Evolutionary conservation across 2,329 filamentous ascomycete species (phyloP).

Genomic region (Epichloe festucae): DNA sequence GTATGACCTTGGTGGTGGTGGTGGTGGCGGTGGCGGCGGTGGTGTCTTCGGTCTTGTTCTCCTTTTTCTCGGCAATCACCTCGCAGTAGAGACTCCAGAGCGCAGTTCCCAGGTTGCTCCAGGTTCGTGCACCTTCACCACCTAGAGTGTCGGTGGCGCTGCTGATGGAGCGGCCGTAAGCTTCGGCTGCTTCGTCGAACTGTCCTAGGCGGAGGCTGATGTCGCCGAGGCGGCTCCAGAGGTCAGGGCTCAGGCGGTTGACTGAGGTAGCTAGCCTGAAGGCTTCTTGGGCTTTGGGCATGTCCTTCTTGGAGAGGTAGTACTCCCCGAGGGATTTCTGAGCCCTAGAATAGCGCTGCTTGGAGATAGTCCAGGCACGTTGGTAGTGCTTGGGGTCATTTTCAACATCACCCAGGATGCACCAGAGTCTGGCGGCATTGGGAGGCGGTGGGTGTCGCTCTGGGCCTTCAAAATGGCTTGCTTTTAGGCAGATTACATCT

Average conservation of each 20-base stretch:
- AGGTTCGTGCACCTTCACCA: slow-evolving; percentile 80
- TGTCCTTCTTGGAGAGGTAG: slow-evolving; percentile 54
- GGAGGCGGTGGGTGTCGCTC: slow-evolving; percentile 57
- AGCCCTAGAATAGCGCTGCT: slow-evolving; percentile 67
- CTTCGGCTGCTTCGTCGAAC: slow-evolving; percentile 68
- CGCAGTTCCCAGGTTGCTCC: slow-evolving; percentile 86
- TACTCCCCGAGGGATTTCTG: slow-evolving; percentile 77
- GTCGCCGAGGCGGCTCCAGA: slow-evolving; percentile 87
- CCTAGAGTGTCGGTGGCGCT: slow-evolving; percentile 47
- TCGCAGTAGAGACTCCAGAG: slow-evolving; percentile 57
- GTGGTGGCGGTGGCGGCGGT: slow-evolving; percentile 14
- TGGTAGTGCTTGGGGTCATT: slow-evolving; percentile 62
- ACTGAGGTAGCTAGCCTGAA: slow-evolving; percentile 66
- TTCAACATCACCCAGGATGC: slow-evolving; percentile 85
- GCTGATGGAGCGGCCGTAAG: slow-evolving; percentile 72
- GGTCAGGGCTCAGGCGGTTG: slow-evolving; percentile 67
- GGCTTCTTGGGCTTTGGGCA: slow-evolving; percentile 57
- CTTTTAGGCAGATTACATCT: slow-evolving; percentile 44
- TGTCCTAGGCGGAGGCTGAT: slow-evolving; percentile 65
- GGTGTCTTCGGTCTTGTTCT: slow-evolving; percentile 11
- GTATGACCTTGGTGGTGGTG: slow-evolving; percentile 12
- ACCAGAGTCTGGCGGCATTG: slow-evolving; percentile 79
- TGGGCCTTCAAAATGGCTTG: slow-evolving; percentile 42
- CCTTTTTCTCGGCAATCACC: slow-evolving; percentile 26
- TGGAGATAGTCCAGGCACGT: slow-evolving; percentile 78